A percentile compares a stretch with the other conserved stretches of the same genome.
Conservation (phyloP, 495 filamentous ascomycete species). For the Aspergillus ostianus region DNA sequence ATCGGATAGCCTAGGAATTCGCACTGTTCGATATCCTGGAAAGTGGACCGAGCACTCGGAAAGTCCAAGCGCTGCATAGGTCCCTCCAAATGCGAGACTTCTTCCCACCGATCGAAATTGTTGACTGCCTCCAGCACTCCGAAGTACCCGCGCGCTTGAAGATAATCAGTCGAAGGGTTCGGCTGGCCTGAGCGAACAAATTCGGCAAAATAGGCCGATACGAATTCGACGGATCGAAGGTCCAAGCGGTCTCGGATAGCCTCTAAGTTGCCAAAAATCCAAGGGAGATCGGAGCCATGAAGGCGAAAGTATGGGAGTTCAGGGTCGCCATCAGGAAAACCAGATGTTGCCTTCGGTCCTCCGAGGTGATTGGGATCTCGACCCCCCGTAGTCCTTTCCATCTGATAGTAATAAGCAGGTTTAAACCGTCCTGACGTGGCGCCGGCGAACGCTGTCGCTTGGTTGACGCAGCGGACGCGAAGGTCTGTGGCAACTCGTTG, state of each 20-base stretch:
- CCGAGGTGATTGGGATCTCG: constrained; percentile 43
- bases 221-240: constrained; percentile 27
- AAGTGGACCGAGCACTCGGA: constrained; percentile 21
- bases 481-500: constrained; percentile 43
- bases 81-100: constrained; percentile 17
- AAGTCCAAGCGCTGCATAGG: constrained; percentile 36
- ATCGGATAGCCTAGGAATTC: constrained; percentile 35
- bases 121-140: constrained; percentile 23
- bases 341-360: constrained; percentile 26
- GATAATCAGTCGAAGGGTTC: constrained; percentile 26
- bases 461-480: constrained; percentile 45
- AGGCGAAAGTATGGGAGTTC: constrained; percentile 28
- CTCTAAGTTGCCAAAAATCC: constrained; percentile 28
- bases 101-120: constrained; percentile 12
- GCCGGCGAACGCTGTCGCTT: constrained; percentile 44
- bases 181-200: constrained; percentile 31
- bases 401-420: constrained; percentile 46
- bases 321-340: constrained; percentile 35
- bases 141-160: constrained; percentile 33
- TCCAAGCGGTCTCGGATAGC: constrained; percentile 24
- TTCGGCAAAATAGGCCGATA: constrained; percentile 29
- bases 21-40: constrained; percentile 38
- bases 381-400: constrained; percentile 35
- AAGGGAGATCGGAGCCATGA: constrained; percentile 28
- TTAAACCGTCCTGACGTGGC: constrained; percentile 29